These are phyloP conservation scores for Coniferiporia weirii DNA, from an alignment of 1,284 basidiomycete genomes.

Conservation along the genomic window DNA sequence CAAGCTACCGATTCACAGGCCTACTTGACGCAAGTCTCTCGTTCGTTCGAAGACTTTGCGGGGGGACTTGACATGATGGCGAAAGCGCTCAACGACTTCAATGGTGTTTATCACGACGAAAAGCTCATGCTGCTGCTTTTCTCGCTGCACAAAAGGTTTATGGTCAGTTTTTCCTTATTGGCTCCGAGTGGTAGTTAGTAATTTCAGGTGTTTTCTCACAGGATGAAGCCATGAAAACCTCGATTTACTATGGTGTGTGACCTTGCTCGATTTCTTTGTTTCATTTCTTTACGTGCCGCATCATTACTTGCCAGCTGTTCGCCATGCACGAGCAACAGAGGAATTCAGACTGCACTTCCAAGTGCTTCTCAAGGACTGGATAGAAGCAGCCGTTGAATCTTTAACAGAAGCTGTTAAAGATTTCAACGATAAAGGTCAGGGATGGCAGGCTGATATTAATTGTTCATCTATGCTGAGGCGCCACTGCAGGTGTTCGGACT, in stretches of 20 bases:
- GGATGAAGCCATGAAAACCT: background rate
- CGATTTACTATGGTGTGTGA: background rate
- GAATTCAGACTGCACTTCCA: background rate
- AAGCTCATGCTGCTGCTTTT: constrained; percentile 2
- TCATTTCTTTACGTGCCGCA: background rate
- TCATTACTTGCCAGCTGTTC: background rate
- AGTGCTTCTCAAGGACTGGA: background rate
- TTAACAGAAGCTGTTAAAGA: background rate
- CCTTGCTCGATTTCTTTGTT: background rate
- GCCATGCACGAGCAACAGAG: background rate
- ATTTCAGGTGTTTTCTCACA: background rate
- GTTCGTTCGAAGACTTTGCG: background rate
- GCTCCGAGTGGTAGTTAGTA: background rate
- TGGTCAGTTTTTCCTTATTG: background rate
- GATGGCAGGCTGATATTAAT: background rate
- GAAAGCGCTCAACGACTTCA: background rate
- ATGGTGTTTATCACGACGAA: constrained; percentile 5
- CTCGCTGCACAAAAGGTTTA: background rate
- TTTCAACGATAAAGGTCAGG: constrained; percentile 10
- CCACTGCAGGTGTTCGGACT: constrained; percentile 1
- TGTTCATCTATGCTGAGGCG: background rate
- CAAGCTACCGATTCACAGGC: background rate
- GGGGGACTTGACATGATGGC: background rate
- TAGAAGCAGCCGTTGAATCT: constrained; percentile 3
- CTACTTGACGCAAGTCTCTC: background rate